Evolutionary conservation across 345 rosid species (phyloP), one percentile per base, ranked within the genome.

Genomic region (Durio zibethinus): DNA sequence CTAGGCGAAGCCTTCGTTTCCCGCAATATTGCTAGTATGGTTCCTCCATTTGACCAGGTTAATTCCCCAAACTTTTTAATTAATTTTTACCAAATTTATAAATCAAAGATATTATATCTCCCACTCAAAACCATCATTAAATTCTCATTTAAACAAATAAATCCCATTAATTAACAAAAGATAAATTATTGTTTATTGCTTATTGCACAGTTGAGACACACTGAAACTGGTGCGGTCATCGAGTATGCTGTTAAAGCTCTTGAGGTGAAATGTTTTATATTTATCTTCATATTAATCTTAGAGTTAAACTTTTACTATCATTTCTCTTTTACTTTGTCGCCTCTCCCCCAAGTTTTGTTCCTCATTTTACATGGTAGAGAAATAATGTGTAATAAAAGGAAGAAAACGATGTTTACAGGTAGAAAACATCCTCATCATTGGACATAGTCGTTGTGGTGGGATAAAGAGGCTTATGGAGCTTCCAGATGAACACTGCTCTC

Each of bases 401-500:
- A 71, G 45, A 72, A 12, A 33, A 23, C 31, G 4, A 36, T 11
- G 9, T n/a, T 73, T 73, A 56, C 89, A 94, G 97, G 98, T 95
- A 42, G 79, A 83, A 63, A 84, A 90, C 87, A 95, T 93, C 57
- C 89, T 95, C 56, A 89, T 94, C 33, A 90, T 94, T 33, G 97
- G 99, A 1, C 99, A 95, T 87, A 93, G 99, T 73, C 81, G 81
- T 67, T 95, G 99, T 73, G 99, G 99, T 78, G 99, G 99, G n/a
- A 93, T 95, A 74, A 82, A 92, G 79, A 97, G 98, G 23, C 94
- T 95, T 52, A 92, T 95, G 99, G 80, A 88, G 25, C 86, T 90
- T 89, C 84, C 91, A 11, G 84, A 72, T 52, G 92, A 94, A 45
- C 92, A 93, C 64, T 76, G 66, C 48, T 77, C 77, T 79, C 84